Evolutionary conservation across 1,139 yeast genomes (phyloP).

Genomic region (Saccharomyces hybrid): DNA sequence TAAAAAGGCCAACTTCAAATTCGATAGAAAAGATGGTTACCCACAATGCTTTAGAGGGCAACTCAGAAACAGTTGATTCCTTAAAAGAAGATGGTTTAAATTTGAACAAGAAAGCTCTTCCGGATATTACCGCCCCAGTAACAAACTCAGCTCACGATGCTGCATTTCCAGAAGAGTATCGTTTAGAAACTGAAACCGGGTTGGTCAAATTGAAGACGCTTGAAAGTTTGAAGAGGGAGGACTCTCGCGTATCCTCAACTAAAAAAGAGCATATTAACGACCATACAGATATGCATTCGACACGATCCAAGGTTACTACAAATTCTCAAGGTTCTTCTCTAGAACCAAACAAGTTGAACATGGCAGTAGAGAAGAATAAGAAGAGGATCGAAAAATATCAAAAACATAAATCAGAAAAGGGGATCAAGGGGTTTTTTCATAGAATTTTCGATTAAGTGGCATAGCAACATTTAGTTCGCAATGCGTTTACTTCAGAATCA

Average conservation of each 20-base stretch:
- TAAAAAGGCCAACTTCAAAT: constrained; percentile 13
- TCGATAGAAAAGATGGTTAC: constrained; percentile 20
- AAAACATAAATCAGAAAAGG: constrained; percentile 19
- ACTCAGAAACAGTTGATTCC: constrained; percentile 25
- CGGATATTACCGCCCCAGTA: constrained; percentile 26
- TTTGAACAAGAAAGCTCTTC: constrained; percentile 12
- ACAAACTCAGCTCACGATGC: constrained; percentile 21
- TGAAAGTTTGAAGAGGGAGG: constrained; percentile 10
- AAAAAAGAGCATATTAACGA: background rate
- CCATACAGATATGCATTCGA: constrained; percentile 1
- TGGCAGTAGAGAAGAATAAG: constrained; percentile 30
- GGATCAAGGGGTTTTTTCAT: constrained; percentile 22
- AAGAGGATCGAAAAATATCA: constrained; percentile 24
- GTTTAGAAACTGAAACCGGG: constrained; percentile 70
- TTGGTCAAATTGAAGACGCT: constrained; percentile 40
- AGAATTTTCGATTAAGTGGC: constrained; percentile 18
- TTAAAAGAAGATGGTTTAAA: constrained; percentile 20
- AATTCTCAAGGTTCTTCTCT: constrained; percentile 3
- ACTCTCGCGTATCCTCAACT: background rate
- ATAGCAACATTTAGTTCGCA: background rate
- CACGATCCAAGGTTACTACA: background rate
- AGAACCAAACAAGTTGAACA: constrained; percentile 17
- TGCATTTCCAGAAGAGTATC: constrained; percentile 70
- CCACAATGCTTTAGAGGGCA: constrained; percentile 17
- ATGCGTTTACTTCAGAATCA: background rate